Conservation (phyloP, 352 stramenopile species). For the Phytophthora uliginosa region DNA sequence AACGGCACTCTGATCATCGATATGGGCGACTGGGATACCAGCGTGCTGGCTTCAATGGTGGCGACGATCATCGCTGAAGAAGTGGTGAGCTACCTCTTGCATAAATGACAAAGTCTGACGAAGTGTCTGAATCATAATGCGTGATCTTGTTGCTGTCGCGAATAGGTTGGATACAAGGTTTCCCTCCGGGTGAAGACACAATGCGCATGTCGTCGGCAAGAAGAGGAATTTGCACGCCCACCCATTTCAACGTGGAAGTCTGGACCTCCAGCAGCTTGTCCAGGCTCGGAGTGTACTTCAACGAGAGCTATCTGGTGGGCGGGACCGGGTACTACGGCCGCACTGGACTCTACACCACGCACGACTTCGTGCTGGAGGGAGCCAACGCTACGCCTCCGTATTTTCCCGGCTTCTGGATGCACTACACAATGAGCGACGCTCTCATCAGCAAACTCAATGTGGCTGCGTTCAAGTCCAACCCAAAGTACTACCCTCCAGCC, state of each 20-base stretch:
- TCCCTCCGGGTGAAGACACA: conserved; percentile 17
- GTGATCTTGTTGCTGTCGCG: not conserved
- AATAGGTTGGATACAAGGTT: conserved; percentile 45
- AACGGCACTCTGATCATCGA: conserved; percentile 43
- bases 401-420: conserved; percentile 62
- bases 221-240: conserved; percentile 54
- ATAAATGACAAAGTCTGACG: too few relatives aligned
- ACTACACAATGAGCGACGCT: conserved; percentile 50
- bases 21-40: conserved; percentile 52
- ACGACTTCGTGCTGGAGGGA: conserved; percentile 39
- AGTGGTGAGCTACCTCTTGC: conserved; percentile 27
- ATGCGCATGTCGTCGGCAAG: conserved; percentile 47
- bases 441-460: conserved; percentile 47
- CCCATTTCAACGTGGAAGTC: conserved; percentile 69
- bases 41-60: conserved; percentile 44
- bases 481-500: conserved; percentile 42
- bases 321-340: conserved; percentile 51
- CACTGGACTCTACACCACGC: conserved; percentile 61
- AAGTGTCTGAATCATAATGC: not conserved
- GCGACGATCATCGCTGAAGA: conserved; percentile 58
- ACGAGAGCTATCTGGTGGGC: conserved; percentile 54
- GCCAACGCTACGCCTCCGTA: conserved; percentile 26
- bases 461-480: conserved; percentile 36
- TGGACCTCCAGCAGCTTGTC: conserved; percentile 51
- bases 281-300: conserved; percentile 49